Percentiles rank a stretch among this genome's conserved stretches.
Conservation (phyloP, 352 stramenopile species). For the Pythium periplocum region DNA sequence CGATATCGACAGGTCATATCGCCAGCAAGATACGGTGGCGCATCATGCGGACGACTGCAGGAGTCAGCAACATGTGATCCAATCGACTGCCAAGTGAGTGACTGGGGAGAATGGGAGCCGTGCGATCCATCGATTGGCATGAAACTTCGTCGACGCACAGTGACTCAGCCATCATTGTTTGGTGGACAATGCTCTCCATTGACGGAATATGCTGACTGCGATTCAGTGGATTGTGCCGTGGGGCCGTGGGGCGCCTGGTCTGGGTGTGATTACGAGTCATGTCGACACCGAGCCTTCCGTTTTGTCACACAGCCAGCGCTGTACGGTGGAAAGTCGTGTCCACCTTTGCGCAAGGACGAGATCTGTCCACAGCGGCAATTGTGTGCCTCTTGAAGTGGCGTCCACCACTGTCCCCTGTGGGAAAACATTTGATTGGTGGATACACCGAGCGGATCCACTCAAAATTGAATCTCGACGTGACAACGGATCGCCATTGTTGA, state of each 20-base stretch:
- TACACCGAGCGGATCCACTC: constrained; percentile 2
- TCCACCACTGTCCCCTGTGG: constrained; percentile 2
- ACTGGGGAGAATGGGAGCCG: not conserved
- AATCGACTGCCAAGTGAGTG: not conserved
- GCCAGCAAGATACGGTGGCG: not conserved
- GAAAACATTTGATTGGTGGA: constrained; percentile 6
- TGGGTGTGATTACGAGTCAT: constrained; percentile 3
- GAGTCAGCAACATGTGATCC: not conserved
- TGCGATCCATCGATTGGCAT: not conserved
- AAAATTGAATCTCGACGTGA: not conserved
- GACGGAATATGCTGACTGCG: not conserved
- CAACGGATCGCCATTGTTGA: not conserved
- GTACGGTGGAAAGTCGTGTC: constrained; percentile 4
- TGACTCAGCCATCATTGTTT: not conserved
- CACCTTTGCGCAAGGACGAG: constrained; percentile 1
- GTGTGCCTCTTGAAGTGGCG: not conserved
- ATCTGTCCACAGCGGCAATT: not conserved
- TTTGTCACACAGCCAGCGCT: not conserved
- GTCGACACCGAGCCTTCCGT: not conserved
- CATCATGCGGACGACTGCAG: not conserved
- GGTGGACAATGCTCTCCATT: not conserved
- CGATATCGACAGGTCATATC: not conserved
- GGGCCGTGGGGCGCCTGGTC: constrained; percentile 5
- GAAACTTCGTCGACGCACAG: not conserved
- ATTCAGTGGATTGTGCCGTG: constrained; percentile 6